Evolutionary conservation across 2,329 filamentous ascomycete genomes (phyloP).

Genomic region (Trichoderma arundinaceum): DNA sequence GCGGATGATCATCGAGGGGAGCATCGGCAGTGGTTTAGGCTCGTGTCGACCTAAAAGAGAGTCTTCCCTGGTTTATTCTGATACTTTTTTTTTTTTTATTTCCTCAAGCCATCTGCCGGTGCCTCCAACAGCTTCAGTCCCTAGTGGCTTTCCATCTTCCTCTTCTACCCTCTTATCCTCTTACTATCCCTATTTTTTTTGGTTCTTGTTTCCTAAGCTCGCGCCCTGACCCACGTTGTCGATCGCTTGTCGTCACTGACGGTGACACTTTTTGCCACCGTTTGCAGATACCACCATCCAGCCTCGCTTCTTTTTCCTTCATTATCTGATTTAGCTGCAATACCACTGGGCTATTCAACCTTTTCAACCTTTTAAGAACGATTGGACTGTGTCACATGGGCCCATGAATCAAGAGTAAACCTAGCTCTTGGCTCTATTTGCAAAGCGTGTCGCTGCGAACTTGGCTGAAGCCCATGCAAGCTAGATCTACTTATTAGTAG

Average conservation of each 20-base stretch:
- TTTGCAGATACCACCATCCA: background rate
- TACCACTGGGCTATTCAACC: background rate
- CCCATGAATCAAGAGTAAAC: constrained; percentile 6
- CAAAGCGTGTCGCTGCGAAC: background rate
- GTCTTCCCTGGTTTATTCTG: background rate
- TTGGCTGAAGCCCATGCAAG: background rate
- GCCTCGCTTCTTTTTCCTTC: background rate
- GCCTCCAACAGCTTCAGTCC: background rate
- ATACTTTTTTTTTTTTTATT: background rate
- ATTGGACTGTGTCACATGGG: background rate
- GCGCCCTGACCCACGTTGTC: constrained; percentile 8
- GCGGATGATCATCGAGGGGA: constrained; percentile 30
- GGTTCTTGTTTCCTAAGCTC: background rate
- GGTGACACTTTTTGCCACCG: constrained; percentile 18
- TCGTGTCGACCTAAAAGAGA: constrained; percentile 14
- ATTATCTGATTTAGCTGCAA: background rate
- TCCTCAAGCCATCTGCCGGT: background rate
- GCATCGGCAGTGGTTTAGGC: constrained; percentile 19
- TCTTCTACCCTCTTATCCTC: background rate
- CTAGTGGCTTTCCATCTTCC: background rate
- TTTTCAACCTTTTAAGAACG: background rate
- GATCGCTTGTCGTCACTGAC: background rate
- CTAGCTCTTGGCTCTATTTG: background rate
- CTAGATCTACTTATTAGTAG: background rate
- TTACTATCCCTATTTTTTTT: background rate